Evolutionary conservation across 352 stramenopile genomes (phyloP), one percentile per base, ranked within the genome.

Genomic region (Sclerospora graminicola): DNA sequence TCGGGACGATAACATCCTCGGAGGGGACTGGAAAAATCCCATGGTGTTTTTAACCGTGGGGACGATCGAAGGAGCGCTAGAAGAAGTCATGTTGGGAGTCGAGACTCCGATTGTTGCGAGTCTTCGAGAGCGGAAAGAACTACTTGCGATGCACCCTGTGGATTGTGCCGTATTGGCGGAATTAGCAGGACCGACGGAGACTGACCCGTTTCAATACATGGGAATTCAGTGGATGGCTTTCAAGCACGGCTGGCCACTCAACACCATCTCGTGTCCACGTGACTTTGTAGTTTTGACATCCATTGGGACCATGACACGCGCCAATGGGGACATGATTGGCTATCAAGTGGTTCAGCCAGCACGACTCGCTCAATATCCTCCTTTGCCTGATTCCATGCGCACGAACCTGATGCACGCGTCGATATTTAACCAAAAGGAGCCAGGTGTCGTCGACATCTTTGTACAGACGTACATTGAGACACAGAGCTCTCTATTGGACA

Each of bases 301-400:
- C 4, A 66, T 54, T 13, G 58, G 64, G 1, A 60, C 57, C 21
- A 51, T 75, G 32, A 53, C 32, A 5, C 48, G 51, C 6, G 43
- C 23, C 0, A 58, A 57, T 15, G 58, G 64, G 9, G 65, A 76
- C 26, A 40, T 41, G 7, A 55, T 76, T 40, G 65, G 65, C 27
- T 76, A 66, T 41, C 54, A 70, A 37, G 55, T 76, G 8, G 54
- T 69, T 3, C 67, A 82, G 42, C 74, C 74, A 14, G 57, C 80
- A 8, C 45, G 48, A 28, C 48, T 66, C 42, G 27, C 32, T 15
- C 45, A 60, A 9, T 58, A 37, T 40, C 48, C 49, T 24, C 32
- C 38, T 0, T 6, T 56, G 5, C 65, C 57, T n/a, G 52, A 75
- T 5, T 42, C 24, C 1, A 45, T 59, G 20, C 54, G 54, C 19